Base-by-base conservation (phyloP, 164 flowering plant species). In the Pachysandra terminalis region DNA sequence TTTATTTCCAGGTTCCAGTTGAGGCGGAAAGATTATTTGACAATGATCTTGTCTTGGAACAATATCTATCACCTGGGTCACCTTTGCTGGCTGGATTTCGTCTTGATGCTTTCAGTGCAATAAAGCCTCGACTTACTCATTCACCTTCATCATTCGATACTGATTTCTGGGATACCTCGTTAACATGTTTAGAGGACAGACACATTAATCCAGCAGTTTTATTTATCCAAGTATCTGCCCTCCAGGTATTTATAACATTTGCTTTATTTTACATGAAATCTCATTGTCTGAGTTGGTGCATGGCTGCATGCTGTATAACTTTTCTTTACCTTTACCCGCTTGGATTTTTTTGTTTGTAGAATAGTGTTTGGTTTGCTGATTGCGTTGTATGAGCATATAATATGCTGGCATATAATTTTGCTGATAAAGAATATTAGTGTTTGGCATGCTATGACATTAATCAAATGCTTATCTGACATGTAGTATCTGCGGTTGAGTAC, bases 81-180 rank as follows among this genome's bases (percentile, higher is more conserved):
- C 99, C 99, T 26, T 62, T 70, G 74, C 52, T 87, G 58, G 91
- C 93, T 66, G 99, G 99, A 61, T 95, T 95, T 68, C 97, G 98
- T 65, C 70, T 95, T 48, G 99, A 95, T 78, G 89, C 91, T 74
- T 86, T 92, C 65, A 78, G 83, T 74, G 95, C 85, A 41, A 87
- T 89, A 75, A 88, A 80, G 72, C 97, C 92, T 59, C 84, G 95
- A 56, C 81, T 88, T 27, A 81, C 83, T 61, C 99, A 90, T 78
- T 88, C 98, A 51, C 96, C 97, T 15, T 70, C 79, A 69, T 78
- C 86, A 23, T 41, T 70, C 7, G 79, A 81, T 70, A 66, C 24
- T 32, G 74, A 76, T 67, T 49, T 53, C 59, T 70, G 79, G 81
- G 88, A 83, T 60, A 55, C 74, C 19, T 77, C 86, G 3, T 24